Percentiles rank a stretch among this genome's conserved stretches.
These are phyloP conservation scores for Pseudoneurospora amorphoporcata DNA, from an alignment of 495 filamentous ascomycete species.

Conservation along the genomic window DNA sequence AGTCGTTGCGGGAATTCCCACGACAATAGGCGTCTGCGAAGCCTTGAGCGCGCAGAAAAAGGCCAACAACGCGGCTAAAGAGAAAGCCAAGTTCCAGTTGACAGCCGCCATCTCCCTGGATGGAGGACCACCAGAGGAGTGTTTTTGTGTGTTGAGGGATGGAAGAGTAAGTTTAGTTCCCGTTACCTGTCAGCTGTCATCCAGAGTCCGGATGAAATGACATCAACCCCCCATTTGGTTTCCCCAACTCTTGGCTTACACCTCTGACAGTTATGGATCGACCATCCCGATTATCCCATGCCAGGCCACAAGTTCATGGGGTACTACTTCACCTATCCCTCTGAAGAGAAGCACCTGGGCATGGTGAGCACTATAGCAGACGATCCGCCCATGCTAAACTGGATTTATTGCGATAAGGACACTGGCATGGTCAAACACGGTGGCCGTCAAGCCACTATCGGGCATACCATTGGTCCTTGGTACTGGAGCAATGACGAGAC, in stretches of 20 bases:
- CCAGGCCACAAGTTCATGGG: constrained; percentile 47
- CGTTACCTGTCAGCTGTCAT: background rate
- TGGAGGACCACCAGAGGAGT: constrained; percentile 24
- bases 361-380: constrained; percentile 48
- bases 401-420: constrained; percentile 52
- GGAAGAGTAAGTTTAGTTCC: constrained; percentile 27
- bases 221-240: constrained; percentile 4
- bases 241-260: background rate
- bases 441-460: constrained; percentile 33
- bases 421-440: constrained; percentile 46
- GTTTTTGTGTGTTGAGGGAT: constrained; percentile 32
- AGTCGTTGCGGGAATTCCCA: constrained; percentile 36
- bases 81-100: constrained; percentile 41
- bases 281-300: constrained; percentile 32
- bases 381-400: constrained; percentile 53
- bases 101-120: constrained; percentile 35
- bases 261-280: constrained; percentile 30
- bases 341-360: constrained; percentile 43
- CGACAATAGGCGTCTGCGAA: constrained; percentile 40
- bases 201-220: constrained; percentile 1
- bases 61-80: constrained; percentile 36
- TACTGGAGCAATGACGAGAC: constrained; percentile 45
- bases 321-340: constrained; percentile 50
- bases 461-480: constrained; percentile 47
- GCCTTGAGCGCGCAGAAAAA: constrained; percentile 43